Base-by-base conservation (phyloP, 2,329 filamentous ascomycete species). In the Emergomyces africanus region DNA sequence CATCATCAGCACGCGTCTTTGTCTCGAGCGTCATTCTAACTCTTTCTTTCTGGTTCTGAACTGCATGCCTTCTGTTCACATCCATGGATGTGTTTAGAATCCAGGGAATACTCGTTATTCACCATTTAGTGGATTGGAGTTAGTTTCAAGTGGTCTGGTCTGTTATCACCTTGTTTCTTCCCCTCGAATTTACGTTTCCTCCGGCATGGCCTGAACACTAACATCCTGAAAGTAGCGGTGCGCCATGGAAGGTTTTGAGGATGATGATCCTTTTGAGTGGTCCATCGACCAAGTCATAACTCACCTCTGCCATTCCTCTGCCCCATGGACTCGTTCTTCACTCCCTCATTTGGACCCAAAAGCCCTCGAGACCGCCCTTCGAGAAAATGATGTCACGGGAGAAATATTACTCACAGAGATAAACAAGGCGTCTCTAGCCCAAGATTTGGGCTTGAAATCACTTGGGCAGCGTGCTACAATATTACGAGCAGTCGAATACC, bases 241-340 rank as follows among this genome's bases (percentile, higher is more conserved):
- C 50, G 20, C 33, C 50, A 54, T 54, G 50, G 50, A 54, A 25
- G 50, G 20, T 39, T 54, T 54, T 14, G 33, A 51, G n/a, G 28
- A 54, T 42, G 46, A 42, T 59, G 89, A 95, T 72, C 89, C 90
- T n/a, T 87, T 85, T 70, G 67, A 79, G 58, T 95, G 90, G 90
- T 80, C 81, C 41, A 77, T 85, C 37, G 83, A 87, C 42, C 79
- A 83, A 41, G 82, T 95, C 12, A 80, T 87, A 10, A 69, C 77
- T 18, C 84, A 86, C 66, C 76, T 95, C 3, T 89, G 85, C 68
- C 77, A 79, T 25, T 66, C 75, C 1, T 68, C 76, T 54, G 78
- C 81, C 10, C 67, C 70, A 57, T 76, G 74, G 72, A 66, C 69
- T 10, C 63, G 64, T n/a, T 60, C 64, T 12, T 64, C 65, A 6